phyloP scores from a whole-genome alignment of 768 basidiomycete genomes.

The Boletus fagicola region DNA sequence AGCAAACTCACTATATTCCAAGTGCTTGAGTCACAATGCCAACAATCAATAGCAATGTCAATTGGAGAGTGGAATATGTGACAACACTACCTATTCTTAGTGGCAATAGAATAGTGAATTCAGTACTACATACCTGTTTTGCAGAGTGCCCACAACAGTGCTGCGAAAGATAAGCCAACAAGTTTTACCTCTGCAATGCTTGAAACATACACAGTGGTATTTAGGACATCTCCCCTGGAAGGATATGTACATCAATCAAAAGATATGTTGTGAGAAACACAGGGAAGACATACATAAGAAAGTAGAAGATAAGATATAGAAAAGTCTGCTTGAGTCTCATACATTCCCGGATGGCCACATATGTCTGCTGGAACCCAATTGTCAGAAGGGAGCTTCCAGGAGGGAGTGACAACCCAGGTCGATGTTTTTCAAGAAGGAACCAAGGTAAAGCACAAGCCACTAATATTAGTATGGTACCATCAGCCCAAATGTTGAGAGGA shows the following conservation, averaged over 20 bases:
- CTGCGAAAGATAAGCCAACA: conserved; percentile 32
- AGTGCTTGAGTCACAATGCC: conserved; percentile 63
- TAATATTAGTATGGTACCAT: conserved; percentile 22
- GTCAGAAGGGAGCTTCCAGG: conserved; percentile 53
- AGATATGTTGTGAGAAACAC: neutral
- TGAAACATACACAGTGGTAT: conserved; percentile 62
- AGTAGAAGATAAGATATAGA: conserved; percentile 71
- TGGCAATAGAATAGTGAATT: neutral
- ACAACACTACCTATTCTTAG: conserved; percentile 48
- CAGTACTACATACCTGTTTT: conserved; percentile 53
- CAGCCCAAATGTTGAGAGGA: neutral
- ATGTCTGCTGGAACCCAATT: conserved; percentile 67
- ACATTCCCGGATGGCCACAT: conserved; percentile 61
- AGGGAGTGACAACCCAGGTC: conserved; percentile 63
- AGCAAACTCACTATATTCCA: conserved; percentile 60
- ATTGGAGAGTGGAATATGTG: conserved; percentile 67
- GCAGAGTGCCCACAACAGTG: conserved; percentile 68
- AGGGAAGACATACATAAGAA: conserved; percentile 55
- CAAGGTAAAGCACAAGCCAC: conserved; percentile 70
- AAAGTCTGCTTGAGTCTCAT: conserved; percentile 70
- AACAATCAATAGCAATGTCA: conserved; percentile 65
- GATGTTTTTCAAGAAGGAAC: conserved; percentile 67
- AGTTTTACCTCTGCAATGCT: neutral
- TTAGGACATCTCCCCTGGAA: conserved; percentile 68
- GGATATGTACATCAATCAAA: neutral